Conservation (phyloP, 139 green algal species). For the Asterochloris erici region DNA sequence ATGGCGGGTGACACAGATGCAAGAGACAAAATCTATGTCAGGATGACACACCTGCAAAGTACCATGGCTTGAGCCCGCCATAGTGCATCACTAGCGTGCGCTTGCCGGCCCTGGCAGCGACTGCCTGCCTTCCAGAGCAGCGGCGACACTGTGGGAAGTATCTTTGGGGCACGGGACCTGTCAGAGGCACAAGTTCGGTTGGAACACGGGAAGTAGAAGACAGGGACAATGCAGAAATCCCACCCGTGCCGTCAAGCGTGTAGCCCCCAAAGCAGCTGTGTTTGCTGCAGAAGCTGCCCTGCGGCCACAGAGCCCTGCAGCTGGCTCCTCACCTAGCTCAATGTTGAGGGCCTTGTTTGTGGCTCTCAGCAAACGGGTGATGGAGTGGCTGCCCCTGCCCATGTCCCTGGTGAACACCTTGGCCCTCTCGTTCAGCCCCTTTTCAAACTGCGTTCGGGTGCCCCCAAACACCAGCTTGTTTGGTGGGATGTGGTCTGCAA, state of each 20-base stretch:
- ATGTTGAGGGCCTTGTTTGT: background rate
- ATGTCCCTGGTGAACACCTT: background rate
- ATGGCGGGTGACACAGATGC: too few species aligned
- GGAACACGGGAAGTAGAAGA: background rate
- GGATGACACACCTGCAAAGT: slow-evolving; percentile 32
- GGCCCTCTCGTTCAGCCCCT: background rate
- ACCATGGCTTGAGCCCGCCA: slow-evolving; percentile 38
- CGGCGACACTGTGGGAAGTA: slow-evolving; percentile 59
- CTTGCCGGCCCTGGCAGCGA: slow-evolving; percentile 38
- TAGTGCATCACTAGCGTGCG: slow-evolving; percentile 53
- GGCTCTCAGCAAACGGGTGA: background rate
- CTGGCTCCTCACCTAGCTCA: background rate
- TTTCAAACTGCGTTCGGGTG: background rate
- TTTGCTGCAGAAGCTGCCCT: background rate
- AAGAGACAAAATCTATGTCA: background rate
- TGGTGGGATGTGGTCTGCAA: slow-evolving; percentile 83
- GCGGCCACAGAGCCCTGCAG: too few species aligned
- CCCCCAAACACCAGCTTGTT: slow-evolving; percentile 56
- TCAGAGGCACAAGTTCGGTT: background rate
- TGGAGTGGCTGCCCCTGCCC: background rate
- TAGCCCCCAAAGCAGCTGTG: background rate
- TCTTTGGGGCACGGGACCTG: slow-evolving; percentile 17
- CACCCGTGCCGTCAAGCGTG: too few species aligned
- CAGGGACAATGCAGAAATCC: background rate
- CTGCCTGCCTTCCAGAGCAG: slow-evolving; percentile 58